phyloP scores from a whole-genome alignment of 1,139 yeast genomes.

The Zhuliangozyma parablackwelliae region DNA sequence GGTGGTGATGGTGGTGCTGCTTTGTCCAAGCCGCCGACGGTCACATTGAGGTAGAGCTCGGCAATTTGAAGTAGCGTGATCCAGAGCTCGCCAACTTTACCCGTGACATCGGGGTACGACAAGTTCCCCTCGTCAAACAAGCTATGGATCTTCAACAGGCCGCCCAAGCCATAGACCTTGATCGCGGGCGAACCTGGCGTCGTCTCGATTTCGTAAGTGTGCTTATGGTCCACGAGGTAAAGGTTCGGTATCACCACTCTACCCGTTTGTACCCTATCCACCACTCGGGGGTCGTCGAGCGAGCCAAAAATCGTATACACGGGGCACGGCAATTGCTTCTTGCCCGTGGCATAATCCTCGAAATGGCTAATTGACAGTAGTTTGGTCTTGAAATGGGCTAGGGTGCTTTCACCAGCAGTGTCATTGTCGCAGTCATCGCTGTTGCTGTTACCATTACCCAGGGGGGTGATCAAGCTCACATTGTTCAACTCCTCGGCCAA shows the following conservation, averaged over 20 bases:
- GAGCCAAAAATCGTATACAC: constrained; percentile 76
- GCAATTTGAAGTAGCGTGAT: constrained; percentile 69
- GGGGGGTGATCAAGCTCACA: constrained; percentile 32
- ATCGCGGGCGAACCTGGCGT: constrained; percentile 40
- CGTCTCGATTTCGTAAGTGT: constrained; percentile 35
- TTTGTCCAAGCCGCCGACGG: constrained; percentile 1
- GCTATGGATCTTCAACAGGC: constrained; percentile 62
- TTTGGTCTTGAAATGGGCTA: constrained; percentile 34
- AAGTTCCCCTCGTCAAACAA: constrained; percentile 62
- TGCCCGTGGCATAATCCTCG: constrained; percentile 43
- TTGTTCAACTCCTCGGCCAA: constrained; percentile 44
- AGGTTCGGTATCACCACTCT: constrained; percentile 53
- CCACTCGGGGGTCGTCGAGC: constrained; percentile 65
- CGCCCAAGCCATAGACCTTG: constrained; percentile 68
- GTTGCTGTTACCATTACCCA: too few species aligned
- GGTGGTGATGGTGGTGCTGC: constrained; percentile 46
- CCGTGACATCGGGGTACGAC: constrained; percentile 26
- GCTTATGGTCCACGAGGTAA: constrained; percentile 56
- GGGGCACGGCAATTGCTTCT: constrained; percentile 48
- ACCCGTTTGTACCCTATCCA: constrained; percentile 57
- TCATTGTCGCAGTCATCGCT: too few species aligned
- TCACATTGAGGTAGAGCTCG: constrained; percentile 29
- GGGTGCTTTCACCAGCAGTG: constrained; percentile 1
- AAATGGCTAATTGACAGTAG: constrained; percentile 29
- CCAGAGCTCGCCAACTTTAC: constrained; percentile 77